Evolutionary conservation across 2,329 filamentous ascomycete genomes (phyloP), one percentile per base, ranked within the genome.

Genomic region (Alternaria atra): DNA sequence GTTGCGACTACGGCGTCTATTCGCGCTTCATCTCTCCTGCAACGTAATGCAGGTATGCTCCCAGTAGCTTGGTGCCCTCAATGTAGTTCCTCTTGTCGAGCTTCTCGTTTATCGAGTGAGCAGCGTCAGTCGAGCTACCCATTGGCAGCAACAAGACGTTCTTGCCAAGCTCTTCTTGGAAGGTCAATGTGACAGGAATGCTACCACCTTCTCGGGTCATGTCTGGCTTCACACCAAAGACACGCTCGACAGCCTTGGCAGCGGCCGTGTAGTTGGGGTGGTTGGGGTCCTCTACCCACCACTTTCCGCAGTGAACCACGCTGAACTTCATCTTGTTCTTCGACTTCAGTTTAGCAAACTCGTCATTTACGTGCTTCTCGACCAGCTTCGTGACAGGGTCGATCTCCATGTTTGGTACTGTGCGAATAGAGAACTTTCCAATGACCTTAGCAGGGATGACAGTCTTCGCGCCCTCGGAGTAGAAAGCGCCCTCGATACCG

Each of bases 211-310:
- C 95, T 65, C 95, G 89, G 40, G 95, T 99, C 81, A 97, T 91
- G 82, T 99, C 95, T 27, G 95, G 95, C 83, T 93, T 86, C 55
- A 97, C 91, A 55, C 92, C 92, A 87, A 93, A 99, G 37, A 99
- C 95, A 67, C 93, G 89, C 84, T 98, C 91, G 34, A 95, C 93
- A n/a, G 95, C 95, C 86, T 97, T 98, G 76, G 90, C 89, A 13
- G 95, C 95, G 27, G 94, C 94, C 30, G 89, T 87, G 83, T 98
- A 99, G 86, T 99, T 99, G 93, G 95, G 98, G 86, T 99, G 94
- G 83, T 97, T 95, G 30, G 95, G 94, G 76, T 91, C 94, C 47
- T 96, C 93, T 48, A 97, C 93, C 95, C 95, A 99, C 95, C 95
- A 99, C 83, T 97, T 97, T 71, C 95, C 95, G 61, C 89, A 90